phyloP scores from a whole-genome alignment of 768 basidiomycete genomes.

The Tricholoma hemisulphureum region DNA sequence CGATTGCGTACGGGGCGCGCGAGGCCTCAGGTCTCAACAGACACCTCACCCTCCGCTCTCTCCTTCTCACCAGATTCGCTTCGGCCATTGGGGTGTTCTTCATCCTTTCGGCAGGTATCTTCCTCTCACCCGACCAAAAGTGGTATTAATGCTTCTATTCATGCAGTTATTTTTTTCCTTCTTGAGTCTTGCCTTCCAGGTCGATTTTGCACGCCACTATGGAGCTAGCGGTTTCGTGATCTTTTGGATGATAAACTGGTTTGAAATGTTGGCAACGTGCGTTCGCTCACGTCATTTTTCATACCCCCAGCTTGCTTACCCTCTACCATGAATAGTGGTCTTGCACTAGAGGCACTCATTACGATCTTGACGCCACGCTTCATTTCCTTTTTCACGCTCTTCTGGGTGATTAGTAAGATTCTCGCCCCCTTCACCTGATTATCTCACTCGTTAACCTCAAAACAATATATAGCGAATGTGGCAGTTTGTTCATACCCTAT shows the following conservation, averaged over 20 bases:
- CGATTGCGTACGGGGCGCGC: conserved; percentile 31
- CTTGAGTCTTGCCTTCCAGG: conserved; percentile 57
- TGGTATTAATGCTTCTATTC: background rate
- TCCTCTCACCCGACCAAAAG: background rate
- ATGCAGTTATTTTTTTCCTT: conserved; percentile 56
- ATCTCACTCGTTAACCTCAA: background rate
- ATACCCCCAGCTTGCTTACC: background rate
- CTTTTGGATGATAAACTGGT: conserved; percentile 67
- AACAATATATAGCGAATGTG: conserved; percentile 56
- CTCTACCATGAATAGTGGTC: conserved; percentile 40
- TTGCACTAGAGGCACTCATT: conserved; percentile 59
- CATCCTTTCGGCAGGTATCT: conserved; percentile 33
- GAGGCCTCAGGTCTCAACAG: conserved; percentile 29
- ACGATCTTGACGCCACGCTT: conserved; percentile 52
- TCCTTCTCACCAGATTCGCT: conserved; percentile 30
- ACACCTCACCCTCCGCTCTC: conserved; percentile 25
- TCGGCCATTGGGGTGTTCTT: conserved; percentile 34
- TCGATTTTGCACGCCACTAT: conserved; percentile 50
- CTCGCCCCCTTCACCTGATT: background rate
- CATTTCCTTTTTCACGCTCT: conserved; percentile 59
- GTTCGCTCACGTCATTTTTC: conserved; percentile 30
- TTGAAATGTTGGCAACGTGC: conserved; percentile 56
- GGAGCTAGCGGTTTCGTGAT: conserved; percentile 54
- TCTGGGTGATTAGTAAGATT: conserved; percentile 60
- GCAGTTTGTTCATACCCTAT: conserved; percentile 54